These are phyloP conservation scores for Hanseniaspora occidentalis DNA, from an alignment of 805 yeast species.

Conservation along the genomic window DNA sequence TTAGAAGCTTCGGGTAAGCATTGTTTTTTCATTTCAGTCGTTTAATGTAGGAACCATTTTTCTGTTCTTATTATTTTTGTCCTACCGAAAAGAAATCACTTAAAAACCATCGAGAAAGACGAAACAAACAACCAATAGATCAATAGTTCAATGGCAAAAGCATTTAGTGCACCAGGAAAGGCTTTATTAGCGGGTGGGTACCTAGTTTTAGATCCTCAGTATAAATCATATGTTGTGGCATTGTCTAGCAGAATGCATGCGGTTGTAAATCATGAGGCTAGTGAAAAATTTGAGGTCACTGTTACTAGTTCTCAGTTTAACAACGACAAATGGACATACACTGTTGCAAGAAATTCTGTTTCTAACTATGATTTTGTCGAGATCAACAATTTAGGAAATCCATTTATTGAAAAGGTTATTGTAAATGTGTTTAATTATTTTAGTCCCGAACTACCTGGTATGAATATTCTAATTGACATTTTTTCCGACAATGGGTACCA, in stretches of 20 bases:
- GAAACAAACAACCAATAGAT: neutral
- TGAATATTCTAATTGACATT: slow-evolving; percentile 39
- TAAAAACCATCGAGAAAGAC: neutral
- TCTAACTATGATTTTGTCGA: slow-evolving; percentile 17
- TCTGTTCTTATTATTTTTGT: too few relatives aligned
- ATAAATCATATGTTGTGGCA: slow-evolving; percentile 72
- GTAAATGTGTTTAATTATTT: slow-evolving; percentile 43
- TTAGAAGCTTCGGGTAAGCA: too few relatives aligned
- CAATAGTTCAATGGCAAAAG: slow-evolving; percentile 19
- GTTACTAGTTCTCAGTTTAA: slow-evolving; percentile 69
- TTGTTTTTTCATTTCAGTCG: too few relatives aligned
- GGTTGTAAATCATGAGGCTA: slow-evolving; percentile 24
- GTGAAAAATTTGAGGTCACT: slow-evolving; percentile 5
- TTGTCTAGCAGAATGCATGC: slow-evolving; percentile 87
- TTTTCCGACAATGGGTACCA: slow-evolving; percentile 86
- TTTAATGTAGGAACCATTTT: too few relatives aligned
- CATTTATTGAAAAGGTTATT: slow-evolving; percentile 61
- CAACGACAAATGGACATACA: slow-evolving; percentile 58
- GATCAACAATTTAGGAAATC: slow-evolving; percentile 36
- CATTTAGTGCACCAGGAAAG: slow-evolving; percentile 91
- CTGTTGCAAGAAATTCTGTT: slow-evolving; percentile 14
- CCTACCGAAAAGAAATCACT: neutral
- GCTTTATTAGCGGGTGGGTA: slow-evolving; percentile 94
- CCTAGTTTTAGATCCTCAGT: slow-evolving; percentile 68
- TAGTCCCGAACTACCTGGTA: slow-evolving; percentile 5